Evolutionary conservation across 202 grass and related monocot genomes (phyloP), one percentile per base, ranked within the genome.

Genomic region (Panicum hallii): DNA sequence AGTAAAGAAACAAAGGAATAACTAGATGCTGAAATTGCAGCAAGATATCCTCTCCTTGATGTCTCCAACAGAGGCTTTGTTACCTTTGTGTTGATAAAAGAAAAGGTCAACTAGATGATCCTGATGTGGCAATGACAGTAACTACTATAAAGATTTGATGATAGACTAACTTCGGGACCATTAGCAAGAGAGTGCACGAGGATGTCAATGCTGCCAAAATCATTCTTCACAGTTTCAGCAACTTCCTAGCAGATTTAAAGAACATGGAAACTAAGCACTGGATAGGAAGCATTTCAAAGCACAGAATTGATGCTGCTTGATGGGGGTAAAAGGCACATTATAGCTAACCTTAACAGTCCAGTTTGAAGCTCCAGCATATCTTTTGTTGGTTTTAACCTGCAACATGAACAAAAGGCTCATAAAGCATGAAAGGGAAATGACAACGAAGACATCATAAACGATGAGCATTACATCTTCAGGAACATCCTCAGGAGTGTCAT

Each of bases 111-210:
- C 19, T 4, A 74, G 40, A 56, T 79, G 32, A n/a, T 79, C 34
- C 16, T 50, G 44, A 43, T 55, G 17, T 0, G 3, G 13, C 1
- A 10, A 16, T 46, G 10, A 36, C 7, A 40, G 4, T 16, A 74
- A 55, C 4, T 55, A 55, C 32, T 38, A 22, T 1, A 6, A 44
- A 5, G 4, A 4, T 60, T 60, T 41, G 70, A 28, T 20, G 53
- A 41, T 11, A 26, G 38, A 38, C 50, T 56, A 47, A 92, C 92
- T 88, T 95, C 91, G 43, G 93, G 93, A 47, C 91, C 91, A 88
- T 99, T 99, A 32, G 96, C 93, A 70, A 99, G 93, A 79, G 96
- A 99, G 66, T 99, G 93, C 64, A 99, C 93, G 49, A 99, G 91
- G 63, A 99, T 99, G 72, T 95, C 96, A 82, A 95, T 94, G 76